These are phyloP conservation scores for Uncinocarpus reesii DNA, from an alignment of 2,329 filamentous ascomycete genomes.

Conservation along the genomic window DNA sequence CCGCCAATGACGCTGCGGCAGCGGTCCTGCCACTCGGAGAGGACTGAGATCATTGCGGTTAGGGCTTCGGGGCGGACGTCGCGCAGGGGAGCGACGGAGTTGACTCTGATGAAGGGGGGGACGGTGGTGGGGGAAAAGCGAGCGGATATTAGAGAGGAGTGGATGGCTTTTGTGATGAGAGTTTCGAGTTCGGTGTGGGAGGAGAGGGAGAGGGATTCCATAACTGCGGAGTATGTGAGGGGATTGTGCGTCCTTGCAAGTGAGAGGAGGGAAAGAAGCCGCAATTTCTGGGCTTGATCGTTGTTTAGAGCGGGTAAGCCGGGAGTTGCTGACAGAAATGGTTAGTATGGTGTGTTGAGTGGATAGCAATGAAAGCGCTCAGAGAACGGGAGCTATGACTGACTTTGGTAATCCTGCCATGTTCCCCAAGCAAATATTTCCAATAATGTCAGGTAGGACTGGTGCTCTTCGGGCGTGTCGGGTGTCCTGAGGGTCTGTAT, in stretches of 20 bases:
- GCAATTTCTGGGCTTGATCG: constrained; percentile 71
- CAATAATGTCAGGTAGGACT: constrained; percentile 57
- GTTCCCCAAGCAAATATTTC: constrained; percentile 90
- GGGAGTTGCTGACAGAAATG: constrained; percentile 33
- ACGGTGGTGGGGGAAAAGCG: constrained; percentile 82
- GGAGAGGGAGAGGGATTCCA: constrained; percentile 55
- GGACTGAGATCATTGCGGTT: constrained; percentile 54
- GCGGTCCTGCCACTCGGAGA: constrained; percentile 66
- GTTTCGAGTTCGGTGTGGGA: constrained; percentile 65
- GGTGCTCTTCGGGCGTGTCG: constrained; percentile 50
- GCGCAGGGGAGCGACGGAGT: constrained; percentile 71
- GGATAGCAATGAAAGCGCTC: neutral
- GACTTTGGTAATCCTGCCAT: constrained; percentile 64
- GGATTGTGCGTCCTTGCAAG: constrained; percentile 58
- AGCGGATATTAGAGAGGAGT: constrained; percentile 68
- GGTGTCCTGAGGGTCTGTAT: constrained; percentile 59
- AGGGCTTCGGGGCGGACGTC: constrained; percentile 70
- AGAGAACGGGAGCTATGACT: constrained; percentile 13
- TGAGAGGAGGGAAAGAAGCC: constrained; percentile 77
- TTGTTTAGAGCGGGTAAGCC: constrained; percentile 61
- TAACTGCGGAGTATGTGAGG: constrained; percentile 64
- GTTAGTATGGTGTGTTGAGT: constrained; percentile 1
- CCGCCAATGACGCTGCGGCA: constrained; percentile 64
- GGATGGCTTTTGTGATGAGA: constrained; percentile 77
- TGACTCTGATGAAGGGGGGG: constrained; percentile 62